Evolutionary conservation across 2,329 filamentous ascomycete species (phyloP), one percentile per base, ranked within the genome.

Genomic region (Lecanicillium sp.): DNA sequence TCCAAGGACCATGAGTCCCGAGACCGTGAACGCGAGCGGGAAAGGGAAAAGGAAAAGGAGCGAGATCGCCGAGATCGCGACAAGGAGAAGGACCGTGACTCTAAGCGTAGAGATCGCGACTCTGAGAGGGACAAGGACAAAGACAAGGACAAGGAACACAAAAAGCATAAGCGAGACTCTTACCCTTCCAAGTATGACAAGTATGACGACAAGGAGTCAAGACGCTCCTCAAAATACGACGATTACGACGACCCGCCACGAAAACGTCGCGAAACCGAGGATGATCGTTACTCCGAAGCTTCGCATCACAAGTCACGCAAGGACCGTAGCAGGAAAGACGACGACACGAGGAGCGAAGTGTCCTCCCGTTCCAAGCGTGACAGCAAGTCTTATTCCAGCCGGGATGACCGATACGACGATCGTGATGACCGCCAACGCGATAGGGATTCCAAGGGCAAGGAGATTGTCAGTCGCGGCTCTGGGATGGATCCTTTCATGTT

Each of bases 401-500:
- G 44, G 7, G 48, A 57, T 13, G 56, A 58, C 18, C 55, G 44
- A 33, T 51, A 54, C 39, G 45, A 52, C 22, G 22, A 25, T 25
- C 22, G 22, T 25, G 7, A 25, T 25, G 22, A 25, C 11, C 22
- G 22, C 11, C 7, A 25, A 7, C 22, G 22, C 22, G 22, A 25
- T 11, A 25, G 6, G 33, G 43, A 48, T 29, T 47, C 48, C 34
- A 49, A 50, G 42, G 50, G 49, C 47, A 50, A 56, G 50, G 53
- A 47, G 55, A 37, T 39, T 52, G 44, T 40, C 49, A 27, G 37
- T 51, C 44, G 42, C 48, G 42, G 49, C 42, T 49, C 53, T n/a
- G 50, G 55, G 36, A 54, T 74, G 50, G 71, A 81, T 55, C 73
- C 75, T 14, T 79, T 80, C 53, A 66, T 77, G 52, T 80, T 65